Base-by-base conservation (phyloP, 352 stramenopile species). In the Blastocystis sp. region DNA sequence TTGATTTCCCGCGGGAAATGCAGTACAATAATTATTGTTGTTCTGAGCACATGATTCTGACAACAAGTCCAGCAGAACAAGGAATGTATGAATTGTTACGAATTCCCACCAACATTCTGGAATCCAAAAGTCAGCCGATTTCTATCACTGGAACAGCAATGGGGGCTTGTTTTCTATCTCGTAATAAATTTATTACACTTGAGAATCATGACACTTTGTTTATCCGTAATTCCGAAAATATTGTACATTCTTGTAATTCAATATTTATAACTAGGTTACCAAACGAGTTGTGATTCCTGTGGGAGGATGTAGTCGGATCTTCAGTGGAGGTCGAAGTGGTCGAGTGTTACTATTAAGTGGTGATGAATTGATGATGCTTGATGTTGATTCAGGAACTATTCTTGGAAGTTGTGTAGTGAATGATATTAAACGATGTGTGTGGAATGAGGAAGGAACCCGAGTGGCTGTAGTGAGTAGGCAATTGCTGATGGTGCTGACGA, bases 101-200 rank as follows among this genome's bases (percentile, higher is more conserved):
- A 9, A 98, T 98, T 90, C 42, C 69, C 4, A 13, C 1, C 27
- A 33, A 81, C 4, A 94, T 91, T 24, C 27, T 92, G 89, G 66
- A 92, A 93, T 33, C 6, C 57, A 92, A 92, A 44, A 94, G 96
- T 60, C 94, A 92, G 1, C 95, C 93, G 1, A 96, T 99, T 91
- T 95, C 96, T 54, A 97, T 94, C 76, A 94, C 96, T 35, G 97
- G 97, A 30, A 92, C 92, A 11, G 97, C 95, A n/a, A 91, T 98
- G 73, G 95, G 96, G 59, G 97, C 95, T 51, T 95, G 98, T n/a
- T 99, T 99, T 91, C 93, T 99, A 24, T 95, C 96, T 53, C 94
- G 96, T 87, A 98, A 98, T 91, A 94, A 96, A 81, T 99, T 99
- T 90, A 96, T 96, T n/a, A 95, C 99, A 27, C 93, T 99, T 37